Conservation (phyloP, 352 stramenopile genomes). For the Phytophthora lateralis region DNA sequence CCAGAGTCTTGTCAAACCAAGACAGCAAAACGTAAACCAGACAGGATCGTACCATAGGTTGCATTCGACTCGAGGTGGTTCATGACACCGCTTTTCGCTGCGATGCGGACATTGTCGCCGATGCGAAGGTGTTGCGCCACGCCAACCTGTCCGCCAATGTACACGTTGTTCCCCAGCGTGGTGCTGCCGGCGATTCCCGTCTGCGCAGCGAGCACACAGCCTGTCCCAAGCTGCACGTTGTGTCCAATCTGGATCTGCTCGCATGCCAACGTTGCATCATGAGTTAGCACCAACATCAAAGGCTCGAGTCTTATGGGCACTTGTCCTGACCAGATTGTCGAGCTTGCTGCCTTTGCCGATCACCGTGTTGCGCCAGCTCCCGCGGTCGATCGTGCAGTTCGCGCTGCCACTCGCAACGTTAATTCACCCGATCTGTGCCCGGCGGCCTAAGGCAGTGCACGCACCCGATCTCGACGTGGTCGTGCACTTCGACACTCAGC, state of each 20-base stretch:
- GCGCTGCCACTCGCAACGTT: constrained; percentile 39
- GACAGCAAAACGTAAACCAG: not conserved
- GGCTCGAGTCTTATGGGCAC: not conserved
- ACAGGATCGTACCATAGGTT: constrained; percentile 55
- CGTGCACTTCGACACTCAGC: constrained; percentile 74
- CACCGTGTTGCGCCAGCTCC: constrained; percentile 85
- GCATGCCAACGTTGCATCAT: constrained; percentile 1
- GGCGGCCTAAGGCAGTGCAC: not conserved
- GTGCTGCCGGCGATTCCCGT: constrained; percentile 86
- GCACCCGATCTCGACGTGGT: constrained; percentile 86
- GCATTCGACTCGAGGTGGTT: constrained; percentile 55
- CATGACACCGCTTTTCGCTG: constrained; percentile 88
- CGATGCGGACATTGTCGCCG: constrained; percentile 84
- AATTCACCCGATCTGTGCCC: not conserved
- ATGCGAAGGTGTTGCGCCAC: constrained; percentile 84
- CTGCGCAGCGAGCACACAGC: constrained; percentile 81
- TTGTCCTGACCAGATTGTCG: constrained; percentile 70
- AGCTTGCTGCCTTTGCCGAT: constrained; percentile 78
- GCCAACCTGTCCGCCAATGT: constrained; percentile 84
- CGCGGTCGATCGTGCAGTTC: constrained; percentile 82
- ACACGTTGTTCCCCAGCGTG: constrained; percentile 72
- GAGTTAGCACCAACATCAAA: constrained; percentile 1
- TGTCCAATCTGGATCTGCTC: constrained; percentile 85
- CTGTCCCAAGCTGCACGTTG: constrained; percentile 78
- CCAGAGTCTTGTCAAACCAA: not conserved